These are phyloP conservation scores for Pseudomonodictys pantanalensis DNA, from an alignment of 495 filamentous ascomycete species.

Conservation along the genomic window DNA sequence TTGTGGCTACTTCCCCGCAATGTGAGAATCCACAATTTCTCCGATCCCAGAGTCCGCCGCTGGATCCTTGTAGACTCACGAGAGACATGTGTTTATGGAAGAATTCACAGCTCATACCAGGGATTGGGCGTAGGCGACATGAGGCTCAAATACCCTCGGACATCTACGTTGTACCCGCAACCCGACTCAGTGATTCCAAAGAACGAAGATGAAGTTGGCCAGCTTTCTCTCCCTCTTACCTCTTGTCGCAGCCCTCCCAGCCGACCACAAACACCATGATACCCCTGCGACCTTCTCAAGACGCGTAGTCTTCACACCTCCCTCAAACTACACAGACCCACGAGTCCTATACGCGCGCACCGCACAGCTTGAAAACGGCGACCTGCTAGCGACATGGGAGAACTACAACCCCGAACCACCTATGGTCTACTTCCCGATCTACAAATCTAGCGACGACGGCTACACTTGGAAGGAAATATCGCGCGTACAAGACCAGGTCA, in stretches of 20 bases:
- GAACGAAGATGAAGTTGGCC: conserved; percentile 23
- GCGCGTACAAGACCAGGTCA: conserved; percentile 59
- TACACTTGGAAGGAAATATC: conserved; percentile 61
- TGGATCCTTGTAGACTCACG: not conserved
- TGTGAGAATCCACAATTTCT: conserved; percentile 12
- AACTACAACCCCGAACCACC: conserved; percentile 60
- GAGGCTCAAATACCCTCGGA: not conserved
- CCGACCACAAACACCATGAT: not conserved
- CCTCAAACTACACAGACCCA: conserved; percentile 46
- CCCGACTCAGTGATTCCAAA: too few species aligned
- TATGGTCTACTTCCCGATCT: conserved; percentile 60
- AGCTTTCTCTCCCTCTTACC: conserved; percentile 1
- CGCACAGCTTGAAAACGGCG: conserved; percentile 48
- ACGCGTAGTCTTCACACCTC: conserved; percentile 46
- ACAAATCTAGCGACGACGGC: conserved; percentile 59
- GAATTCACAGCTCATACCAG: not conserved
- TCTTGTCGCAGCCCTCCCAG: not conserved
- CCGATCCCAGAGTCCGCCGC: conserved; percentile 22
- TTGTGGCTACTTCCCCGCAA: conserved; percentile 4
- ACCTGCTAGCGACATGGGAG: conserved; percentile 64
- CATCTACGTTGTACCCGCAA: too few species aligned
- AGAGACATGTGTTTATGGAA: not conserved
- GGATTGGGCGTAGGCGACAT: not conserved
- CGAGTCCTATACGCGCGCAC: conserved; percentile 54
- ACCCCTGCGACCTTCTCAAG: conserved; percentile 36